Evolutionary conservation across 2,329 filamentous ascomycete species (phyloP).

Genomic region (Aureobasidium sp.): DNA sequence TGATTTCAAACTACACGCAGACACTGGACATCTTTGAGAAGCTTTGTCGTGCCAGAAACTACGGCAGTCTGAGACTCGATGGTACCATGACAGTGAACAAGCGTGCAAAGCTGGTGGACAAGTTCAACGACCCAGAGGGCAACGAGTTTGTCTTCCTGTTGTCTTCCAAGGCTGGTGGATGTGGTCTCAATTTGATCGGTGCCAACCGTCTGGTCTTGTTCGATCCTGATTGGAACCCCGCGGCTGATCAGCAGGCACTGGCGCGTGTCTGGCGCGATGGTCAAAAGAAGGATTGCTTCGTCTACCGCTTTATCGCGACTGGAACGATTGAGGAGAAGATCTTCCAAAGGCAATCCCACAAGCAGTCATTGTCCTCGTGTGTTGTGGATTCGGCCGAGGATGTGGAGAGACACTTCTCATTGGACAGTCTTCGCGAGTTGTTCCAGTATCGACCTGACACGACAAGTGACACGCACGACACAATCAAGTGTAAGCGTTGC

Average conservation of each 20-base stretch:
- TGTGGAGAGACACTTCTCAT: conserved; percentile 90
- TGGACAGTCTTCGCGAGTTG: conserved; percentile 83
- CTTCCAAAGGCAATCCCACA: conserved; percentile 96
- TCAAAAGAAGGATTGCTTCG: conserved; percentile 98
- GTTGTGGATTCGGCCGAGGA: conserved; percentile 96
- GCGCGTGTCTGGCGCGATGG: conserved; percentile 98
- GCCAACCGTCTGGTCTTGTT: conserved; percentile 93
- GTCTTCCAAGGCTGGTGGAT: conserved; percentile 92
- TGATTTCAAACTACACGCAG: conserved; percentile 97
- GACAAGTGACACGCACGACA: conserved; percentile 90
- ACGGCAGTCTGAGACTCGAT: conserved; percentile 83
- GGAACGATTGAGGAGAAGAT: conserved; percentile 99
- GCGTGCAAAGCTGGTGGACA: conserved; percentile 92
- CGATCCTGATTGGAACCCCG: conserved; percentile 92
- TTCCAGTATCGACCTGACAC: conserved; percentile 88
- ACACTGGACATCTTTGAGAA: conserved; percentile 92
- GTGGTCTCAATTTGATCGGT: conserved; percentile 90
- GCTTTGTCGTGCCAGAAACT: conserved; percentile 75
- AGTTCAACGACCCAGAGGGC: conserved; percentile 90
- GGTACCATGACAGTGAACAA: conserved; percentile 98
- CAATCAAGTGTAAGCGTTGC: conserved; percentile 96
- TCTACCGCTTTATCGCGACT: conserved; percentile 98
- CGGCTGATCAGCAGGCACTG: conserved; percentile 92
- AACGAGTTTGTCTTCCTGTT: conserved; percentile 92
- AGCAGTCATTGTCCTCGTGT: conserved; percentile 91